phyloP scores from a whole-genome alignment of 495 filamentous ascomycete species.

The Neurospora intermedia region DNA sequence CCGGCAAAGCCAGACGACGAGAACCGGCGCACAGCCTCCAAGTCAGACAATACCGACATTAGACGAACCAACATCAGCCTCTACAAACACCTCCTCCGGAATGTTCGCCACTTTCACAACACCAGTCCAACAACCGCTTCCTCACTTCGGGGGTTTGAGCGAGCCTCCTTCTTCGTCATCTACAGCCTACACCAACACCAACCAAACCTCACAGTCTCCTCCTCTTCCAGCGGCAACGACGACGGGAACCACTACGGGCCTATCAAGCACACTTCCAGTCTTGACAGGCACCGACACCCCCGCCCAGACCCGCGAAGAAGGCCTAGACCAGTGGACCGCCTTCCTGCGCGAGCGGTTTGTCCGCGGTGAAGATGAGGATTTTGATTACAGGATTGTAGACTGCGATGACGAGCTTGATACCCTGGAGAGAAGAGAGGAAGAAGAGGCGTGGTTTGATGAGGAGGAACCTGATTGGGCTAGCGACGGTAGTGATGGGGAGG shows the following conservation, averaged over 20 bases:
- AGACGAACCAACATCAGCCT: neutral
- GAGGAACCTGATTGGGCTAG: conserved; percentile 58
- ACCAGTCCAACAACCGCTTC: neutral
- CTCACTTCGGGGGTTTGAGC: neutral
- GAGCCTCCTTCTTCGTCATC: neutral
- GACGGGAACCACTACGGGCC: neutral
- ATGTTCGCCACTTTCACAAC: neutral
- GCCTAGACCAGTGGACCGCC: conserved; percentile 47
- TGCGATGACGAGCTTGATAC: conserved; percentile 61
- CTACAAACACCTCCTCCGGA: neutral
- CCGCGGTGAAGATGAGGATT: conserved; percentile 60
- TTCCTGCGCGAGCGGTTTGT: conserved; percentile 63
- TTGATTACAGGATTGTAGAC: conserved; percentile 61
- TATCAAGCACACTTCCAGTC: neutral
- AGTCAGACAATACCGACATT: neutral
- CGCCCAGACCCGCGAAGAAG: conserved; percentile 54
- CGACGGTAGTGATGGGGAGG: conserved; percentile 28
- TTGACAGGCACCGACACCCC: conserved; percentile 30
- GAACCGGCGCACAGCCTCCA: neutral
- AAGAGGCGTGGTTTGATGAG: conserved; percentile 68
- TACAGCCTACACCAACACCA: too few species aligned
- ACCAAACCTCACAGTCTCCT: neutral
- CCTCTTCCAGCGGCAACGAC: neutral
- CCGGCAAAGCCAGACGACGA: neutral
- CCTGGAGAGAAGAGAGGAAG: conserved; percentile 42